phyloP scores from a whole-genome alignment of 257 asterid genomes.

The Catharanthus roseus region DNA sequence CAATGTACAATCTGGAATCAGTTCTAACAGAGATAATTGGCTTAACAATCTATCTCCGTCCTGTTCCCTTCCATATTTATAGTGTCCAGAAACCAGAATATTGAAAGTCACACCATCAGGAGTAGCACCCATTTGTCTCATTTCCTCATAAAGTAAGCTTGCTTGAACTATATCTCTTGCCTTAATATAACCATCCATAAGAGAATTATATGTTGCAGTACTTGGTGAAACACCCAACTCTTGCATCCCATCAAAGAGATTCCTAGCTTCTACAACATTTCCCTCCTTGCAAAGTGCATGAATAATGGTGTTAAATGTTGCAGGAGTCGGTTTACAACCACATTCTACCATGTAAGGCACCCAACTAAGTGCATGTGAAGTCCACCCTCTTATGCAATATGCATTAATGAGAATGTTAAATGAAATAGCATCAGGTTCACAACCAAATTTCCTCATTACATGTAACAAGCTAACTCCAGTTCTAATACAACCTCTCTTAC shows the following conservation, averaged over 20 bases:
- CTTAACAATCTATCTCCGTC: slow-evolving; percentile 39
- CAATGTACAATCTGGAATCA: slow-evolving; percentile 37
- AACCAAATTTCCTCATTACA: slow-evolving; percentile 64
- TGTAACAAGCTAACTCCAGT: slow-evolving; percentile 67
- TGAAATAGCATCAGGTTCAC: slow-evolving; percentile 58
- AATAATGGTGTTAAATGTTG: slow-evolving; percentile 61
- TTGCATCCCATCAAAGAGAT: slow-evolving; percentile 51
- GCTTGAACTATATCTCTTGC: slow-evolving; percentile 64
- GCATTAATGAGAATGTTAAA: slow-evolving; percentile 79
- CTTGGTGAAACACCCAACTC: slow-evolving; percentile 54
- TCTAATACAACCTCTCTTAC: slow-evolving; percentile 52
- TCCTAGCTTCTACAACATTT: slow-evolving; percentile 63
- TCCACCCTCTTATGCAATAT: slow-evolving; percentile 69
- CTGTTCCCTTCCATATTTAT: slow-evolving; percentile 63
- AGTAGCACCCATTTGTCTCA: slow-evolving; percentile 57
- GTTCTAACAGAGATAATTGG: slow-evolving; percentile 39
- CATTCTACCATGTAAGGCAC: slow-evolving; percentile 60
- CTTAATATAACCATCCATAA: slow-evolving; percentile 91
- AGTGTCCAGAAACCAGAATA: slow-evolving; percentile 74
- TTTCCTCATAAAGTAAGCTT: slow-evolving; percentile 57
- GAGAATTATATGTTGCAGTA: slow-evolving; percentile 46
- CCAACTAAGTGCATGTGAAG: slow-evolving; percentile 51
- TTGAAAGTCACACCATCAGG: slow-evolving; percentile 77
- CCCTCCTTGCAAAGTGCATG: slow-evolving; percentile 81
- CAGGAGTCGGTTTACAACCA: slow-evolving; percentile 55